Conservation (phyloP, 2,329 filamentous ascomycete species). For the Coniosporium tulheliwenetii region DNA sequence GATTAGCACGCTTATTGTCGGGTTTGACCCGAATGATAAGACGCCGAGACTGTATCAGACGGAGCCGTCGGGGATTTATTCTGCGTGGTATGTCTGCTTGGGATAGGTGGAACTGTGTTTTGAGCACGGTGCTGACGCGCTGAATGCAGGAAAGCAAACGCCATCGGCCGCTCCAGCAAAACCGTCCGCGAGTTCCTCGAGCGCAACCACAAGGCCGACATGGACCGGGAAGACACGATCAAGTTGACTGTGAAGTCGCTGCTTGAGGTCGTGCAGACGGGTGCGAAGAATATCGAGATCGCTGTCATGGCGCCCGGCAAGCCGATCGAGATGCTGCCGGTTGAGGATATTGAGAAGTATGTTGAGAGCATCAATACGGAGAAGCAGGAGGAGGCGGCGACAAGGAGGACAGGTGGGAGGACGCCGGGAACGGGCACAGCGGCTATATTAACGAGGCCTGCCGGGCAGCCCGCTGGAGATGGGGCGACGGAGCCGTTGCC, state of each 20-base stretch:
- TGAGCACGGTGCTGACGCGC: too few species aligned
- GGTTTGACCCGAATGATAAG: constrained; percentile 90
- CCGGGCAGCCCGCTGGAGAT: constrained; percentile 8
- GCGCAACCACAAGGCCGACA: constrained; percentile 95
- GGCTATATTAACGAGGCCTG: constrained; percentile 56
- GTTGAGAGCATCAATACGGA: constrained; percentile 99
- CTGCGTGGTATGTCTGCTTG: constrained; percentile 59
- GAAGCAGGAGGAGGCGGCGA: constrained; percentile 96
- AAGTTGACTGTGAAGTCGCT: constrained; percentile 96
- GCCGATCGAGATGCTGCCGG: constrained; percentile 79
- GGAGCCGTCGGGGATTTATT: constrained; percentile 98
- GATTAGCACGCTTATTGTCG: constrained; percentile 93
- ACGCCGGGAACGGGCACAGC: constrained; percentile 54
- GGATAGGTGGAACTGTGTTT: neutral
- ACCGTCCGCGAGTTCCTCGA: constrained; percentile 97
- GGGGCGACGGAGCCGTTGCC: constrained; percentile 1
- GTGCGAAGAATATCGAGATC: constrained; percentile 99
- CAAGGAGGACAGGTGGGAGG: constrained; percentile 57
- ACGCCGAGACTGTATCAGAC: constrained; percentile 90
- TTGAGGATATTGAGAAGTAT: constrained; percentile 91
- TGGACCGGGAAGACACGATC: constrained; percentile 93
- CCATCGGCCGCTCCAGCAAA: constrained; percentile 96
- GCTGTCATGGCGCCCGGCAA: constrained; percentile 94
- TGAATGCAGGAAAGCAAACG: constrained; percentile 80
- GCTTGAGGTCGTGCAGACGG: constrained; percentile 93